Conservation (phyloP, 2,329 filamentous ascomycete genomes). For the Myriangium duriaei region DNA sequence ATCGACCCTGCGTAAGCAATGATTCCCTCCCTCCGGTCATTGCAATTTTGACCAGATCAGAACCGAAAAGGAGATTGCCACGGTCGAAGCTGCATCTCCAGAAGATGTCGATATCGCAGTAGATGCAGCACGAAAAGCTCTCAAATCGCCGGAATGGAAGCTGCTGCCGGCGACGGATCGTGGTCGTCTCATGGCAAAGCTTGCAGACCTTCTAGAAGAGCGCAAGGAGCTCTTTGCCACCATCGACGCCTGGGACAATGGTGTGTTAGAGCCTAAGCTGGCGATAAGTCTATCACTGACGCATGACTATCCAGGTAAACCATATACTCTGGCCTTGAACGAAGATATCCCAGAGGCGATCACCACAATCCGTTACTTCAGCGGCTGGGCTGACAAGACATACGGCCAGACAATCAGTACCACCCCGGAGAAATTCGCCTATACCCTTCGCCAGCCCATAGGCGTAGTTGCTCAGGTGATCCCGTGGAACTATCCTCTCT, state of each 20-base stretch:
- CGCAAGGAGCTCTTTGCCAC: conserved; percentile 59
- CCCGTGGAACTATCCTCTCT: conserved; percentile 47
- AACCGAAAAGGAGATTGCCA: conserved; percentile 37
- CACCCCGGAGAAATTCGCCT: conserved; percentile 60
- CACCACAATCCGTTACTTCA: conserved; percentile 66
- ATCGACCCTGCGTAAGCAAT: conserved; percentile 55
- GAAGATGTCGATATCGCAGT: conserved; percentile 60
- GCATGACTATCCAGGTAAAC: conserved; percentile 44
- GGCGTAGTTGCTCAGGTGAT: conserved; percentile 46
- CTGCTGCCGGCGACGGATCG: conserved; percentile 53
- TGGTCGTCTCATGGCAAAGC: conserved; percentile 53
- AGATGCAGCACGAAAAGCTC: conserved; percentile 64
- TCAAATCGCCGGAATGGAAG: conserved; percentile 53
- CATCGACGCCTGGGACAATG: conserved; percentile 69
- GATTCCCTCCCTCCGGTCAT: not conserved
- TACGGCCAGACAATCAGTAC: conserved; percentile 71
- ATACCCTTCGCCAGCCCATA: conserved; percentile 29
- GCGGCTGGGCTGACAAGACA: conserved; percentile 78
- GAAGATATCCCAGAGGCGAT: conserved; percentile 55
- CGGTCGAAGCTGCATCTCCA: conserved; percentile 56
- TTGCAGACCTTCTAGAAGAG: conserved; percentile 65
- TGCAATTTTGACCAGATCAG: not conserved
- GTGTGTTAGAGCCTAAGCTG: conserved; percentile 1
- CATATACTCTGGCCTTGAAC: conserved; percentile 51
- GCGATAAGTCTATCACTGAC: too few species aligned